Percentiles rank a stretch among this genome's conserved stretches.
phyloP scores from a whole-genome alignment of 2,329 filamentous ascomycete species.

The Apiospora arundinis region DNA sequence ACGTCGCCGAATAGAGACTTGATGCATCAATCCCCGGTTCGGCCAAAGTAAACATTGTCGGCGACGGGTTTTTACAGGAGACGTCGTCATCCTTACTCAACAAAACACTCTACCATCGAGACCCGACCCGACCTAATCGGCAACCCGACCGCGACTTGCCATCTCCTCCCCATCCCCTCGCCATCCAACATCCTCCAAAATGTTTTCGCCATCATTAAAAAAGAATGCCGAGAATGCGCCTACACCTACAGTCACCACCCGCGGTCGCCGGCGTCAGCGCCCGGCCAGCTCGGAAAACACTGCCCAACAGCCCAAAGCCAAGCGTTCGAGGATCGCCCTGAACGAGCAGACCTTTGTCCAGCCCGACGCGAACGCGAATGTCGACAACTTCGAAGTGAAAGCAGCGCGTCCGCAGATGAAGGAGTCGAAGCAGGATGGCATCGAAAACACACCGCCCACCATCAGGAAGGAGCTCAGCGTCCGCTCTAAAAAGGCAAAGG shows the following conservation, averaged over 20 bases:
- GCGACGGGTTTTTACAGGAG: background rate
- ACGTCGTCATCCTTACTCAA: slow-evolving; percentile 17
- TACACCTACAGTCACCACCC: slow-evolving; percentile 43
- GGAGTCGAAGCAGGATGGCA: slow-evolving; percentile 53
- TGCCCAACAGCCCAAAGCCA: slow-evolving; percentile 65
- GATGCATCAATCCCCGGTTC: slow-evolving; percentile 34
- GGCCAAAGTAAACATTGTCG: slow-evolving; percentile 29
- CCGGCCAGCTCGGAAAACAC: slow-evolving; percentile 62
- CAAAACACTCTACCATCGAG: slow-evolving; percentile 7
- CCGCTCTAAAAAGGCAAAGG: slow-evolving; percentile 67
- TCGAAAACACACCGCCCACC: slow-evolving; percentile 47
- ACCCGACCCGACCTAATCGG: slow-evolving; percentile 21
- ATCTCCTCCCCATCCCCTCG: slow-evolving; percentile 20
- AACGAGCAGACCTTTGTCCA: slow-evolving; percentile 63
- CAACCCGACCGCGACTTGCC: slow-evolving; percentile 16
- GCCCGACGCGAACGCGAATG: slow-evolving; percentile 52
- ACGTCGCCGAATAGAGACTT: slow-evolving; percentile 34
- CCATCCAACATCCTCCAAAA: slow-evolving; percentile 40
- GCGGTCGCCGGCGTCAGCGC: slow-evolving; percentile 67
- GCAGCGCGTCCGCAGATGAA: slow-evolving; percentile 55
- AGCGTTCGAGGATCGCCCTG: slow-evolving; percentile 65
- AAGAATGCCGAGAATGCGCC: slow-evolving; percentile 48
- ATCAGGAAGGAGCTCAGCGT: slow-evolving; percentile 62
- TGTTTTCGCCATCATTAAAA: slow-evolving; percentile 65
- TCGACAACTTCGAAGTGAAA: slow-evolving; percentile 64